Conservation (phyloP, 306 rosid genomes). For the Prunus padus region DNA sequence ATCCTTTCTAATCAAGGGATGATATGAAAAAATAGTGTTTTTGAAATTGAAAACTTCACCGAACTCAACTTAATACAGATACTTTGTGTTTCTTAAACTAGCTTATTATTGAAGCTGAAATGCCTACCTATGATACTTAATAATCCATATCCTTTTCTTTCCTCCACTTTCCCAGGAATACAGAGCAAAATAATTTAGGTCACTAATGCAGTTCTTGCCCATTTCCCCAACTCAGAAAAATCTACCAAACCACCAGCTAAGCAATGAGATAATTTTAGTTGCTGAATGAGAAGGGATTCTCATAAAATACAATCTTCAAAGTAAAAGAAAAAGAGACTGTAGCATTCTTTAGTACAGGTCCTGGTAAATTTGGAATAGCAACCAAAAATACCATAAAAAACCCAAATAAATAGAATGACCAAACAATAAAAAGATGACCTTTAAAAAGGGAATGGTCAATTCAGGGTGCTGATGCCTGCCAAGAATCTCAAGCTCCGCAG, state of each 20-base stretch:
- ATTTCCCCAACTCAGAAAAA: neutral
- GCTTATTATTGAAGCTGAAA: neutral
- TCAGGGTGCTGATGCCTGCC: slow-evolving; percentile 93
- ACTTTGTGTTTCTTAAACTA: no score
- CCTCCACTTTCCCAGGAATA: neutral
- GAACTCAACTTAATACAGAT: no score
- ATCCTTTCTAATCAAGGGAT: neutral
- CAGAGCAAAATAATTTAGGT: neutral
- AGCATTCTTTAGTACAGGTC: neutral
- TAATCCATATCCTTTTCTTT: neutral
- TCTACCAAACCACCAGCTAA: neutral
- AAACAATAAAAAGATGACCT: slow-evolving; percentile 40
- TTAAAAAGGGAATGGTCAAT: slow-evolving; percentile 74
- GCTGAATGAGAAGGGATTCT: neutral
- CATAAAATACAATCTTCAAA: neutral
- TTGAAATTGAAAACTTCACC: no score
- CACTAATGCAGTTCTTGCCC: neutral
- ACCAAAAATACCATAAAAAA: neutral
- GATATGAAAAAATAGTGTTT: no score
- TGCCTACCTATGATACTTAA: neutral
- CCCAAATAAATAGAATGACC: neutral
- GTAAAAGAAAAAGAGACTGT: neutral
- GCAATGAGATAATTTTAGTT: neutral
- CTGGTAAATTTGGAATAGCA: neutral
- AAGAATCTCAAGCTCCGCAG: slow-evolving; percentile 89